Evolutionary conservation across 1,284 basidiomycete genomes (phyloP).

Genomic region (Irpex sp.): DNA sequence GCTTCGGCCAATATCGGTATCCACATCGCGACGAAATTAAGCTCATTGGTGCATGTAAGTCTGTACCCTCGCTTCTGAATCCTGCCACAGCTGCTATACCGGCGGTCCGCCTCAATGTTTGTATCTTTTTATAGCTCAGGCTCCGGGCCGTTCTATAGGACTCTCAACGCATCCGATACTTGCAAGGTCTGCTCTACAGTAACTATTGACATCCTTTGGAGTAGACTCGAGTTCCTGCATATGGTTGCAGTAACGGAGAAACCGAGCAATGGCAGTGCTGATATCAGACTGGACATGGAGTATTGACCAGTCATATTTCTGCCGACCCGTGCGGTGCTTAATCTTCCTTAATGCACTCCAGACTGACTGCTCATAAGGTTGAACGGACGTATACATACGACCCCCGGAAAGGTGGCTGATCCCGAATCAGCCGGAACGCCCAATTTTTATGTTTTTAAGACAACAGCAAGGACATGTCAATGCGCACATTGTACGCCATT

Average conservation of each 20-base stretch:
- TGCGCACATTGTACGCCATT: not conserved
- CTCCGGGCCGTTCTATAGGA: no score
- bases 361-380: not conserved
- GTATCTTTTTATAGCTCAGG: no score
- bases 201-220: not conserved
- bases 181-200: not conserved
- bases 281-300: not conserved
- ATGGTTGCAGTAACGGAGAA: not conserved
- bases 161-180: no score
- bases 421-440: conserved; percentile 1
- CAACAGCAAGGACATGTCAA: not conserved
- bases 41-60: no score
- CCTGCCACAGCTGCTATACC: no score
- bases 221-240: not conserved
- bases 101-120: no score
- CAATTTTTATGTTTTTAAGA: not conserved
- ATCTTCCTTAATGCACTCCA: not conserved
- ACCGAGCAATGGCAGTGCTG: not conserved
- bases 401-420: not conserved
- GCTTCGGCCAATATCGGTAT: no score
- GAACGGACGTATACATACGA: not conserved
- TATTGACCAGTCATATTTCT: not conserved
- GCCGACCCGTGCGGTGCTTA: not conserved
- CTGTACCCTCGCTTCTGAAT: no score
- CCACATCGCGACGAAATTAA: no score